Evolutionary conservation across 2,329 filamentous ascomycete genomes (phyloP).

Genomic region (Aspergillus ibericus): DNA sequence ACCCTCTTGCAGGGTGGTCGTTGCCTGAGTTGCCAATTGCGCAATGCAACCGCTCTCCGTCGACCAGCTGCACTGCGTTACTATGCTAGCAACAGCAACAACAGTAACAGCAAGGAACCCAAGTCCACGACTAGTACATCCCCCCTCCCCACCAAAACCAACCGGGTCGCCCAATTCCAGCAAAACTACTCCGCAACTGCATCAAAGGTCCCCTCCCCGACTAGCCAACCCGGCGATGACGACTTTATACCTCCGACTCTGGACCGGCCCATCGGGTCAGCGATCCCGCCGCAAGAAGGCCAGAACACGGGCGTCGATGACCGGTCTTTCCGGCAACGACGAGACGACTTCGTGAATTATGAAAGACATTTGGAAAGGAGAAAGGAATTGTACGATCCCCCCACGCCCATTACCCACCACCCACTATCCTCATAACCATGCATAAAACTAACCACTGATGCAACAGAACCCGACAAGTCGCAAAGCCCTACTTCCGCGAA

Average conservation of each 20-base stretch:
- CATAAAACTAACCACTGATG: neutral
- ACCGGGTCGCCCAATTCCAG: conserved; percentile 25
- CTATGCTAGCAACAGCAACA: conserved; percentile 27
- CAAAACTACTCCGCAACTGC: conserved; percentile 27
- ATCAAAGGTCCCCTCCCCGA: conserved; percentile 12
- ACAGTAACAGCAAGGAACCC: conserved; percentile 7
- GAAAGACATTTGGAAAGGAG: conserved; percentile 78
- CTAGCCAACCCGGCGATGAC: conserved; percentile 31
- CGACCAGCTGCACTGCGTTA: conserved; percentile 25
- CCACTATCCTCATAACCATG: neutral
- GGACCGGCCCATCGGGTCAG: conserved; percentile 77
- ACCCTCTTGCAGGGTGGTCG: conserved; percentile 28
- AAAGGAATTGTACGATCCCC: conserved; percentile 65
- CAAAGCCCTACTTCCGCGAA: conserved; percentile 92
- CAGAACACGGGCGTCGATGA: conserved; percentile 78
- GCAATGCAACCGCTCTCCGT: conserved; percentile 23
- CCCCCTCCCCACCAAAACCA: conserved; percentile 12
- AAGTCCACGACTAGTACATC: conserved; percentile 10
- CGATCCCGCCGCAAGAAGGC: conserved; percentile 68
- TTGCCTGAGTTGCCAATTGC: conserved; percentile 40
- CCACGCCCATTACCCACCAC: neutral
- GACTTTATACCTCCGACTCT: conserved; percentile 56
- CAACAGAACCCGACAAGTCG: conserved; percentile 68
- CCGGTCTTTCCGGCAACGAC: conserved; percentile 66
- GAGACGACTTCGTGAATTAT: conserved; percentile 79